Evolutionary conservation across 495 filamentous ascomycete species (phyloP).

Genomic region (Penicillium canescens): DNA sequence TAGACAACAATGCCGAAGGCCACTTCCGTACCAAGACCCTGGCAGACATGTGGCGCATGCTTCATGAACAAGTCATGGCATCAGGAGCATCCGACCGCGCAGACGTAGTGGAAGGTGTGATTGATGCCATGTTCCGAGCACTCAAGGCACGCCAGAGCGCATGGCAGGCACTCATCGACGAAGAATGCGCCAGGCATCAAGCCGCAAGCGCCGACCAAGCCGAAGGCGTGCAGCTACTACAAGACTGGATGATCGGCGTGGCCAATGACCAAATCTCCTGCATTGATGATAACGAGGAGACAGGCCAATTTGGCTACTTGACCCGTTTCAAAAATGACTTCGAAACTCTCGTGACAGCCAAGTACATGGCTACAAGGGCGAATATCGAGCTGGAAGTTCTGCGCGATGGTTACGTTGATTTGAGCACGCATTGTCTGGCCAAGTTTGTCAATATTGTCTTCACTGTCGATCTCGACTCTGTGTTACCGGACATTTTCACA

Average conservation of each 20-base stretch:
- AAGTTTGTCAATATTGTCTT: conserved; percentile 86
- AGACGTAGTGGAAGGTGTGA: conserved; percentile 88
- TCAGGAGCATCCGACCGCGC: conserved; percentile 76
- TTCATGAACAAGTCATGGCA: conserved; percentile 83
- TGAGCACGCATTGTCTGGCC: conserved; percentile 84
- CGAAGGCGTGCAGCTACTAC: conserved; percentile 77
- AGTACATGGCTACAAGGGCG: conserved; percentile 71
- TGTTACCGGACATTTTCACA: conserved; percentile 89
- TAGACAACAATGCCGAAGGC: conserved; percentile 83
- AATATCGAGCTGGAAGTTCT: conserved; percentile 70
- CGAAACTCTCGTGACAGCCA: conserved; percentile 72
- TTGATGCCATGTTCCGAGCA: conserved; percentile 89
- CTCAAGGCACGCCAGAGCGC: conserved; percentile 75
- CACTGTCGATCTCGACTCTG: conserved; percentile 75
- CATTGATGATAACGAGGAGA: conserved; percentile 80
- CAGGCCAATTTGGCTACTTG: conserved; percentile 71
- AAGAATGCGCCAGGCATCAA: conserved; percentile 76
- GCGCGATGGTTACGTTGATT: conserved; percentile 88
- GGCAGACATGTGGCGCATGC: conserved; percentile 96
- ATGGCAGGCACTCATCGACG: conserved; percentile 85
- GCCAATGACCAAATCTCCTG: conserved; percentile 98
- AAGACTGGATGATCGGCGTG: conserved; percentile 95
- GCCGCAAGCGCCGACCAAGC: conserved; percentile 56
- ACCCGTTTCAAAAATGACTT: conserved; percentile 78
- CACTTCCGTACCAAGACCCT: conserved; percentile 87